These are phyloP conservation scores for Cladosporium austrohemisphaericum DNA, from an alignment of 2,329 filamentous ascomycete genomes.

Conservation along the genomic window DNA sequence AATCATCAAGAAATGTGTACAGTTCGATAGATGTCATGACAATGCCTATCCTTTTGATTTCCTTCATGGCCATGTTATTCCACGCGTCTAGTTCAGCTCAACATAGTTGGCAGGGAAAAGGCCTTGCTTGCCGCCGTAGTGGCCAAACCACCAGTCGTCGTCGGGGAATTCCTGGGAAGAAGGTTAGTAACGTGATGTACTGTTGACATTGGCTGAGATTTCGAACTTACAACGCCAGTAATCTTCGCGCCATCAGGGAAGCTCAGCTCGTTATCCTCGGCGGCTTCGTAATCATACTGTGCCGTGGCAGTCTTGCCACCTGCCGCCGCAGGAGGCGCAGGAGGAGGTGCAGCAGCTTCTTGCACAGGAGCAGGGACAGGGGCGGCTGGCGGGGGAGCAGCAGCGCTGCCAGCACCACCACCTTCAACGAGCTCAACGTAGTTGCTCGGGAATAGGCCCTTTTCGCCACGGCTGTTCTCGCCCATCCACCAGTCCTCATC, in stretches of 20 bases:
- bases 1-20: too few species aligned
- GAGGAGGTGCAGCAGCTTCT: conserved; percentile 18
- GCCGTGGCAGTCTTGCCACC: conserved; percentile 68
- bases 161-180: conserved; percentile 77
- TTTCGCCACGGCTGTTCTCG: conserved; percentile 77
- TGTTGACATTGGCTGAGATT: too few species aligned
- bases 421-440: conserved; percentile 80
- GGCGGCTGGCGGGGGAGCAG: conserved; percentile 40
- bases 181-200: conserved; percentile 10
- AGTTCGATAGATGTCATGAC: too few species aligned
- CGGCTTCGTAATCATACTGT: conserved; percentile 93
- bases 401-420: conserved; percentile 33
- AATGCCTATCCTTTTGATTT: too few species aligned
- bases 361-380: conserved; percentile 38
- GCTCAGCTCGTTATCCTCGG: conserved; percentile 81
- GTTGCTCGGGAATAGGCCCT: conserved; percentile 91
- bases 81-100: conserved; percentile 42
- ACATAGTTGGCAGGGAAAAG: conserved; percentile 66
- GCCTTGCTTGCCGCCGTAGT: conserved; percentile 73
- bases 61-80: too few species aligned
- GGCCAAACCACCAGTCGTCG: conserved; percentile 97
- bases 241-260: conserved; percentile 89
- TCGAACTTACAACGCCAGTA: conserved; percentile 66
- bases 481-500: conserved; percentile 99
- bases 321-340: conserved; percentile 36